Percentiles rank a stretch among this genome's conserved stretches.
Conservation (phyloP, 2,329 filamentous ascomycete species). For the Diaporthe sp. region DNA sequence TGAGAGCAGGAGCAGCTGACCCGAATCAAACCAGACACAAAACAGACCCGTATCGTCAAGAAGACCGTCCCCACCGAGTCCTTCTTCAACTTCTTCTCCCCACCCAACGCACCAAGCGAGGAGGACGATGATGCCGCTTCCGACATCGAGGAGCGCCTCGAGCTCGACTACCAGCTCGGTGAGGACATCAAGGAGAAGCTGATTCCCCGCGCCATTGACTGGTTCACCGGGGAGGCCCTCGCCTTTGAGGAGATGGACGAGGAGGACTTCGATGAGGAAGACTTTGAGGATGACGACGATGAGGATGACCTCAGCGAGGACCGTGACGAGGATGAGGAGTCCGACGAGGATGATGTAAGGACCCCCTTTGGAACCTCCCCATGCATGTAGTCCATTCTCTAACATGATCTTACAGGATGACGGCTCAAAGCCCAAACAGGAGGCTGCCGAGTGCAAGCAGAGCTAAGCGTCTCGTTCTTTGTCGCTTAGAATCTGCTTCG, state of each 20-base stretch:
- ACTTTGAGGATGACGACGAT: slow-evolving; percentile 90
- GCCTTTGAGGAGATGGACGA: slow-evolving; percentile 93
- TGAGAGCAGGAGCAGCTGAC: background rate
- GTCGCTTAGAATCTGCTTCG: slow-evolving; percentile 14
- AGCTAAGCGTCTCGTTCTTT: slow-evolving; percentile 66
- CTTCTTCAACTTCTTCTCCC: slow-evolving; percentile 99
- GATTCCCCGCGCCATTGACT: slow-evolving; percentile 97
- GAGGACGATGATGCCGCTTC: slow-evolving; percentile 79
- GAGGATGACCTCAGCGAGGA: slow-evolving; percentile 89
- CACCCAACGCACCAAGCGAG: slow-evolving; percentile 85
- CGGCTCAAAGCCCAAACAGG: slow-evolving; percentile 90
- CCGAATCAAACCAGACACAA: slow-evolving; percentile 77
- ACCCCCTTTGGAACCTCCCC: slow-evolving; percentile 21
- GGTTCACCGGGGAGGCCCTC: slow-evolving; percentile 98
- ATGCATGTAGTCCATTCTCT: slow-evolving; percentile 31
- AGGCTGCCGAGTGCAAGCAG: slow-evolving; percentile 96
- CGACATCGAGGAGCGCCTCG: slow-evolving; percentile 96
- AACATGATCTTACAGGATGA: slow-evolving; percentile 72
- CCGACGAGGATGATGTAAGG: slow-evolving; percentile 78
- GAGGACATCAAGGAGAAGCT: slow-evolving; percentile 99
- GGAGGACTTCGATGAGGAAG: slow-evolving; percentile 84
- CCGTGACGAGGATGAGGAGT: slow-evolving; percentile 84
- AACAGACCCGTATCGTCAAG: slow-evolving; percentile 98
- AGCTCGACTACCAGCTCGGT: slow-evolving; percentile 98
- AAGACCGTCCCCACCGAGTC: slow-evolving; percentile 99